Conservation (phyloP, 306 rosid species). For the Ormosia semicastrata region DNA sequence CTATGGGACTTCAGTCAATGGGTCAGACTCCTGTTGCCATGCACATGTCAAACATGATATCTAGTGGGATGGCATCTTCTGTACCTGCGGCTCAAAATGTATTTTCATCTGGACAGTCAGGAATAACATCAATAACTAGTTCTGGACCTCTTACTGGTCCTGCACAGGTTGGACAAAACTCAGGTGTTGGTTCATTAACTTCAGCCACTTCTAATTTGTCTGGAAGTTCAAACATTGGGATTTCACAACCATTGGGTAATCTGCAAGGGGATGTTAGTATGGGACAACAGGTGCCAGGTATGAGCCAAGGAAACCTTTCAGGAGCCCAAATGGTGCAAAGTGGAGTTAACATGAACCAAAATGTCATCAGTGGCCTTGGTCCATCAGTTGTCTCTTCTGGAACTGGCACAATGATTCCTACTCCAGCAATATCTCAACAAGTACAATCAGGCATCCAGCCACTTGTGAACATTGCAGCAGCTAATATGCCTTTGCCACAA, state of each 20-base stretch:
- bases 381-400: slow-evolving; percentile 85
- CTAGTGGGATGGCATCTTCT: slow-evolving; percentile 94
- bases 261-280: slow-evolving; percentile 76
- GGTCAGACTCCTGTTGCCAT: slow-evolving; percentile 85
- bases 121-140: slow-evolving; percentile 57
- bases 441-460: slow-evolving; percentile 73
- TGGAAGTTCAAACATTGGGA: slow-evolving; percentile 74
- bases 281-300: slow-evolving; percentile 71
- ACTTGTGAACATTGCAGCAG: slow-evolving; percentile 60
- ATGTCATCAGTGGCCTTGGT: slow-evolving; percentile 75
- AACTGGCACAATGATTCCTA: slow-evolving; percentile 88
- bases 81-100: slow-evolving; percentile 77
- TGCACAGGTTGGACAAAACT: slow-evolving; percentile 70
- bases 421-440: slow-evolving; percentile 94
- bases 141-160: slow-evolving; percentile 64
- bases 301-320: slow-evolving; percentile 81
- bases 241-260: slow-evolving; percentile 78
- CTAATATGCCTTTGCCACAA: slow-evolving; percentile 71
- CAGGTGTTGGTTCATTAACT: slow-evolving; percentile 66
- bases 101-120: slow-evolving; percentile 75
- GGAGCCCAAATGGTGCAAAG: slow-evolving; percentile 78
- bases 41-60: slow-evolving; percentile 97
- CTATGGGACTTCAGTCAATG: slow-evolving; percentile 75
- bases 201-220: slow-evolving; percentile 65
- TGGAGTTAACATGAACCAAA: slow-evolving; percentile 81